Percentiles rank a stretch among this genome's conserved stretches.
Conservation (phyloP, 1,284 basidiomycete genomes). For the Leccinum huronense region DNA sequence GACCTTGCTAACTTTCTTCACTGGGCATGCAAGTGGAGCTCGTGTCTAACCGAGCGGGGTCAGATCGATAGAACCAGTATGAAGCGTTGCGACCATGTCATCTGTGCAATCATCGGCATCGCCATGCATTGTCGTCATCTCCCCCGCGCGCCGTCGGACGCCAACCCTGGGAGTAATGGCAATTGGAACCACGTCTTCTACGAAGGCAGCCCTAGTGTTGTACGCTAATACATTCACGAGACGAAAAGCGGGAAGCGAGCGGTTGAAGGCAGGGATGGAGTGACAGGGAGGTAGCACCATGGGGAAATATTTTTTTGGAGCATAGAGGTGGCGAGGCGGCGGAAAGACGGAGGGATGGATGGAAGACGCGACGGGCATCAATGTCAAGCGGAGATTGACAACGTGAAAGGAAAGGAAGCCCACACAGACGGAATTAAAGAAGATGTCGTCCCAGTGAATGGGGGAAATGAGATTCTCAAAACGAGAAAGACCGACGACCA, state of each 20-base stretch:
- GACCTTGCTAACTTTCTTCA: neutral
- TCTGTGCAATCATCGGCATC: conserved; percentile 14
- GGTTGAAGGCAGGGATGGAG: conserved; percentile 12
- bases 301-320: conserved; percentile 18
- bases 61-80: neutral
- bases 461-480: neutral
- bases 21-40: neutral
- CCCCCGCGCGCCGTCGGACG: too few species aligned
- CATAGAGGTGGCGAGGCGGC: conserved; percentile 11
- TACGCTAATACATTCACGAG: conserved; percentile 28
- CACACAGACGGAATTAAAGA: neutral
- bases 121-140: conserved; percentile 5
- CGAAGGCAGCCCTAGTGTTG: conserved; percentile 40
- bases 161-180: conserved; percentile 6
- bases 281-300: conserved; percentile 14
- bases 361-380: conserved; percentile 27
- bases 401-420: conserved; percentile 5
- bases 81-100: conserved; percentile 6
- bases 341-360: conserved; percentile 14
- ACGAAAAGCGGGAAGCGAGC: neutral
- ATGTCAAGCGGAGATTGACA: conserved; percentile 27
- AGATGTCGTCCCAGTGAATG: neutral
- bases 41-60: neutral
- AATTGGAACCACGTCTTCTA: conserved; percentile 21
- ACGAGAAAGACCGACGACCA: conserved; percentile 23